These are phyloP conservation scores for Apiospora sp. DNA, from an alignment of 2,329 filamentous ascomycete species.

Conservation along the genomic window DNA sequence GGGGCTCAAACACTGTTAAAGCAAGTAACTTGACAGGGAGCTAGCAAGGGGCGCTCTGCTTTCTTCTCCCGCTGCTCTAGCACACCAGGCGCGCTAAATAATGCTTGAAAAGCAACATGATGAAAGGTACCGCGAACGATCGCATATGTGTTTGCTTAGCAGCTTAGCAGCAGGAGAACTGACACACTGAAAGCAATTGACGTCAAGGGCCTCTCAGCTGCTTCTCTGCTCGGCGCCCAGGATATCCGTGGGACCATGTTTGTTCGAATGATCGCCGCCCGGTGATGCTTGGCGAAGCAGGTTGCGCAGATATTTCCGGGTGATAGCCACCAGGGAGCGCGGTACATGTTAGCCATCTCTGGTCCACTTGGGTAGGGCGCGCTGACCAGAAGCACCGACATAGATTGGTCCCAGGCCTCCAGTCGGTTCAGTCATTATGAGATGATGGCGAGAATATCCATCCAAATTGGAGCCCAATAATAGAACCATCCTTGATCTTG, in stretches of 20 bases:
- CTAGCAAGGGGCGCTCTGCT: slow-evolving; percentile 10
- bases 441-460: slow-evolving; percentile 1
- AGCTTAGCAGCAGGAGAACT: not conserved
- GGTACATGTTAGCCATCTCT: not conserved
- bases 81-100: slow-evolving; percentile 7
- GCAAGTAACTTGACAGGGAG: slow-evolving; percentile 17
- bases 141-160: not conserved
- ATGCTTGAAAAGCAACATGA: slow-evolving; percentile 5
- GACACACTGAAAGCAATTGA: not conserved
- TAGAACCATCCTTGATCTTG: slow-evolving; percentile 18
- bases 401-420: slow-evolving; percentile 5
- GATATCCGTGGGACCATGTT: slow-evolving; percentile 14
- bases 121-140: not conserved
- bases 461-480: slow-evolving; percentile 20
- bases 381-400: slow-evolving; percentile 13
- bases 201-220: slow-evolving; percentile 15
- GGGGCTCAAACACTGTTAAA: slow-evolving; percentile 19
- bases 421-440: slow-evolving; percentile 11
- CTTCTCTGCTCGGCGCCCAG: not conserved
- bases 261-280: slow-evolving; percentile 19
- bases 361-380: not conserved
- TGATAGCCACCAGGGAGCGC: slow-evolving; percentile 9
- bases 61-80: slow-evolving; percentile 15
- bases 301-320: slow-evolving; percentile 18
- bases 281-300: slow-evolving; percentile 13